These are phyloP conservation scores for Tricholoma hemisulphureum DNA, from an alignment of 768 basidiomycete species.

Conservation along the genomic window DNA sequence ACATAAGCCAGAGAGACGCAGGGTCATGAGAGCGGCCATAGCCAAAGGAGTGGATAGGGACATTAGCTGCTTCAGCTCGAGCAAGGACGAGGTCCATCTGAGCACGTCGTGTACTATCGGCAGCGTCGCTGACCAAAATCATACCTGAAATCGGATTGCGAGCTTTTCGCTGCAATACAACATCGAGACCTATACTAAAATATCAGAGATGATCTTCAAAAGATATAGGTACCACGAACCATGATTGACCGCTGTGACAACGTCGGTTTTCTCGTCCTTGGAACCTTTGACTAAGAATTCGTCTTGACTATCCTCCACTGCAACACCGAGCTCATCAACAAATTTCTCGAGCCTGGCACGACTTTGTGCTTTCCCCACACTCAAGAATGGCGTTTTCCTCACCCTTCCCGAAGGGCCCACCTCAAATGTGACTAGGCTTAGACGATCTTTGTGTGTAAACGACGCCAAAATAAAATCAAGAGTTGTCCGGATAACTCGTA, in stretches of 20 bases:
- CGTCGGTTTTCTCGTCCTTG: constrained; percentile 93
- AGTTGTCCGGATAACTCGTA: constrained; percentile 84
- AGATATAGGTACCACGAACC: constrained; percentile 42
- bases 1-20: constrained; percentile 97
- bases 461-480: constrained; percentile 84
- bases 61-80: constrained; percentile 92
- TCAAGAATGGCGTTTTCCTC: constrained; percentile 92
- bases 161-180: constrained; percentile 90
- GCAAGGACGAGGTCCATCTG: constrained; percentile 99
- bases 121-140: constrained; percentile 88
- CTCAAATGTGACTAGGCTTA: constrained; percentile 92
- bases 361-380: constrained; percentile 65
- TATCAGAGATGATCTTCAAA: not conserved
- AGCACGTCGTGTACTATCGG: constrained; percentile 87
- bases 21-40: constrained; percentile 98
- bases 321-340: constrained; percentile 63
- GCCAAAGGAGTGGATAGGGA: constrained; percentile 96
- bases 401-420: constrained; percentile 80
- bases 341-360: constrained; percentile 71
- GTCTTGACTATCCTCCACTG: constrained; percentile 41
- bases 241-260: constrained; percentile 97
- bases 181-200: constrained; percentile 68
- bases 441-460: constrained; percentile 71
- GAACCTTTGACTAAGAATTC: constrained; percentile 67
- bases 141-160: constrained; percentile 90